These are phyloP conservation scores for Limonium bicolor DNA, from an alignment of 148 eudicot genomes.

Conservation along the genomic window DNA sequence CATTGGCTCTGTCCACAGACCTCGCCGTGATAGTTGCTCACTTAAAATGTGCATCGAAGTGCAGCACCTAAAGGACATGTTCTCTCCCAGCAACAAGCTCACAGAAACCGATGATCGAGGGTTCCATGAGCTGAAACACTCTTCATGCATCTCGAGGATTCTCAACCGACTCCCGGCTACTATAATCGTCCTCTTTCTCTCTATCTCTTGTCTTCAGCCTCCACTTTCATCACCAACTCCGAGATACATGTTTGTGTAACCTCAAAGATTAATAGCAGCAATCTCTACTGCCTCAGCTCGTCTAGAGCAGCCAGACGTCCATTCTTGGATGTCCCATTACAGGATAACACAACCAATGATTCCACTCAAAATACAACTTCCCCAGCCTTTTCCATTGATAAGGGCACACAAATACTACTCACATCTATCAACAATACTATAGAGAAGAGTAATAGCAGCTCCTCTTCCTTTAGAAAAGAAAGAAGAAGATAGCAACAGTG, in stretches of 20 bases:
- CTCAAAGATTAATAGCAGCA: constrained; percentile 39
- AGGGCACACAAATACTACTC: too few species aligned
- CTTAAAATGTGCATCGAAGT: too few species aligned
- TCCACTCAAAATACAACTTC: constrained; percentile 15
- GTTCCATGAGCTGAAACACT: too few species aligned
- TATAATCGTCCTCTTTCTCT: constrained; percentile 30
- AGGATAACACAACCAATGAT: background rate
- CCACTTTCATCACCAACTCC: constrained; percentile 46
- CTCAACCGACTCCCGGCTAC: constrained; percentile 18
- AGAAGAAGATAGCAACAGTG: background rate
- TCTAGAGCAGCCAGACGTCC: constrained; percentile 38
- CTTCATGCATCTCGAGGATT: constrained; percentile 5
- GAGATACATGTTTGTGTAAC: constrained; percentile 54
- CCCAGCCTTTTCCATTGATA: background rate
- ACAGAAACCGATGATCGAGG: too few species aligned
- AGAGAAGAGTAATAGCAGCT: background rate
- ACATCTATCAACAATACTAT: background rate
- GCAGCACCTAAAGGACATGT: too few species aligned
- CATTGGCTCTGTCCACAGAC: too few species aligned
- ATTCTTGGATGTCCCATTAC: background rate
- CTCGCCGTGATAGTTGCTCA: too few species aligned
- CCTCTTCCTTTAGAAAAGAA: background rate
- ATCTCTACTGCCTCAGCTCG: constrained; percentile 51
- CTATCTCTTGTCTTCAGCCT: constrained; percentile 56
- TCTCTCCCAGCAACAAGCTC: too few species aligned